Evolutionary conservation across 345 rosid species (phyloP).

Genomic region (Citrus unshiu): DNA sequence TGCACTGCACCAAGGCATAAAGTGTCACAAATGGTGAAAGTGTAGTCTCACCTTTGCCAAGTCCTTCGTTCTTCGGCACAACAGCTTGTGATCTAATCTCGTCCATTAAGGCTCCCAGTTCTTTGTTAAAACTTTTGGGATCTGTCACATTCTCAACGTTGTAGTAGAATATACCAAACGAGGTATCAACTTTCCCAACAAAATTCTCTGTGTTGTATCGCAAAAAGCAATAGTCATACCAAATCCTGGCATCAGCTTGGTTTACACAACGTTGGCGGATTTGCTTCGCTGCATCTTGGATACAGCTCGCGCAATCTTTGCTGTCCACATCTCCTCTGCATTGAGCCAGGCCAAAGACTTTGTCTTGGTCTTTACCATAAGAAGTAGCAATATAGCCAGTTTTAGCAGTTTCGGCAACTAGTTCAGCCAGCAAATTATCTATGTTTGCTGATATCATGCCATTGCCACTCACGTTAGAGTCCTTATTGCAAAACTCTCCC

Average conservation of each 20-base stretch:
- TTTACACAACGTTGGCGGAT: conserved; percentile 49
- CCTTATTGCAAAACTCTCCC: conserved; percentile 46
- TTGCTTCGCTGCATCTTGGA: conserved; percentile 56
- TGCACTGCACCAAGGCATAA: conserved; percentile 69
- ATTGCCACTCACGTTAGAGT: conserved; percentile 23
- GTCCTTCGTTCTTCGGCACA: conserved; percentile 37
- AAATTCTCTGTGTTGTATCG: conserved; percentile 43
- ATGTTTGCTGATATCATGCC: conserved; percentile 42
- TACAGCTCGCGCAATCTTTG: conserved; percentile 50
- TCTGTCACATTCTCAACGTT: conserved; percentile 57
- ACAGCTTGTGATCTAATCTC: conserved; percentile 52
- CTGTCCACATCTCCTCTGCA: conserved; percentile 70
- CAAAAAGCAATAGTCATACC: conserved; percentile 69
- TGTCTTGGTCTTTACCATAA: conserved; percentile 33
- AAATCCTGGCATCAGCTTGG: conserved; percentile 60
- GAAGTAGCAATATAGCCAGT: conserved; percentile 43
- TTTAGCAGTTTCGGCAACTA: conserved; percentile 40
- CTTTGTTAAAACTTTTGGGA: conserved; percentile 40
- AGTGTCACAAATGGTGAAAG: conserved; percentile 52
- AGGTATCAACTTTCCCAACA: conserved; percentile 50
- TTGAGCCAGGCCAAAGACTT: conserved; percentile 69
- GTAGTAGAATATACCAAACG: conserved; percentile 41
- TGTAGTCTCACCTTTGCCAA: conserved; percentile 55
- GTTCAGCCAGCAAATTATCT: conserved; percentile 28
- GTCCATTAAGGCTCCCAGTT: conserved; percentile 47